Conservation (phyloP, 2,329 filamentous ascomycete species). For the Fusarium globosum region DNA sequence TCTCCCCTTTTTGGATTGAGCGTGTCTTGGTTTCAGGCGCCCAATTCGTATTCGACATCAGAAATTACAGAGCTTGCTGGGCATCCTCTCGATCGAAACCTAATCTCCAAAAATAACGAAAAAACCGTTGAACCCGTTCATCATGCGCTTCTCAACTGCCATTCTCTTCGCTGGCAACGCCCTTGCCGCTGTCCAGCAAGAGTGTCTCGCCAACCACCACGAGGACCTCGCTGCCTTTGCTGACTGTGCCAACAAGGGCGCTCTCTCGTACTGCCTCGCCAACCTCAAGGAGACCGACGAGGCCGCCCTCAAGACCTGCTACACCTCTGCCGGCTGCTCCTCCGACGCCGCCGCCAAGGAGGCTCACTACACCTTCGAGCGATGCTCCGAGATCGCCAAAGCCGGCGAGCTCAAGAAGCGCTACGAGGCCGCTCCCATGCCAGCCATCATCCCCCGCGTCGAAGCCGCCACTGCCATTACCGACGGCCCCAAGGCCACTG, state of each 20-base stretch:
- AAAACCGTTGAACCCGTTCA: conserved; percentile 14
- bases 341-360: conserved; percentile 45
- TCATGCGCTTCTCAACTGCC: conserved; percentile 48
- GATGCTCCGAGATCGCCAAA: conserved; percentile 47
- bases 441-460: conserved; percentile 32
- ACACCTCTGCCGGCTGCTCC: conserved; percentile 51
- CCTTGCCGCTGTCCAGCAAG: conserved; percentile 47
- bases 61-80: conserved; percentile 35
- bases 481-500: conserved; percentile 26
- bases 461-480: conserved; percentile 26
- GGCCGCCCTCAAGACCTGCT: conserved; percentile 53
- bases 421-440: conserved; percentile 37
- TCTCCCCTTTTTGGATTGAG: conserved; percentile 32
- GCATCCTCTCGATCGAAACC: conserved; percentile 32
- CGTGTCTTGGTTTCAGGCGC: conserved; percentile 28
- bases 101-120: background rate
- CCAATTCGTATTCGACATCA: conserved; percentile 27
- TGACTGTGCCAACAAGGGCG: conserved; percentile 57
- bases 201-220: conserved; percentile 56
- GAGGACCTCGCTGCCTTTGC: conserved; percentile 54
- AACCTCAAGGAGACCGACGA: conserved; percentile 47
- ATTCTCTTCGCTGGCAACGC: conserved; percentile 51
- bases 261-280: conserved; percentile 57
- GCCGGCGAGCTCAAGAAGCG: conserved; percentile 47
- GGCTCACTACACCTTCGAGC: conserved; percentile 44